phyloP scores from a whole-genome alignment of 805 yeast species.

The Lipomyces japonicus region DNA sequence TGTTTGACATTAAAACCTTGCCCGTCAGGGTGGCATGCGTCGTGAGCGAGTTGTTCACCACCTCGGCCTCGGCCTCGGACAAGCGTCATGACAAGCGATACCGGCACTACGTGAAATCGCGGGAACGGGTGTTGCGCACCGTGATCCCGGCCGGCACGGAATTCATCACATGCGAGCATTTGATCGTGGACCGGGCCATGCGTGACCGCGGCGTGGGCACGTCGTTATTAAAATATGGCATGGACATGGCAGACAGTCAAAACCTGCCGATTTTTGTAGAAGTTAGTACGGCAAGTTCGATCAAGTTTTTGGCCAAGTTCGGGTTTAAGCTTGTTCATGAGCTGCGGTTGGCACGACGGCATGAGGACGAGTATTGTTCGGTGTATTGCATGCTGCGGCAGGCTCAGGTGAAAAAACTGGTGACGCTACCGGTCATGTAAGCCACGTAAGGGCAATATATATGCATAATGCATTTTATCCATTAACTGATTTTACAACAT shows the following conservation, averaged over 20 bases:
- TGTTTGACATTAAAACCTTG: conserved; percentile 13
- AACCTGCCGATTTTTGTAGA: conserved; percentile 20
- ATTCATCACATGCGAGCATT: neutral
- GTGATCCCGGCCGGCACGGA: conserved; percentile 4
- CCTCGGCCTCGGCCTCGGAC: neutral
- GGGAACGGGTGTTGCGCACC: conserved; percentile 2
- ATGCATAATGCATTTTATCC: too few species aligned
- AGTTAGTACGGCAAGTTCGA: conserved; percentile 3
- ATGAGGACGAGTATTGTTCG: conserved; percentile 9
- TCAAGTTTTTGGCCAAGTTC: conserved; percentile 8
- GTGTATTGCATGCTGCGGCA: conserved; percentile 23
- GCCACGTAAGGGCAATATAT: too few species aligned
- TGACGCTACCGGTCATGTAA: too few species aligned
- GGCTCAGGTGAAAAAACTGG: conserved; percentile 12
- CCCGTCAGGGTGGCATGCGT: conserved; percentile 1
- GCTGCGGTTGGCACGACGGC: conserved; percentile 12
- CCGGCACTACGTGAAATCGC: neutral
- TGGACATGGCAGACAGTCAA: conserved; percentile 26
- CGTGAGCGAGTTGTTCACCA: neutral
- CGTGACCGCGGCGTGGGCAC: conserved; percentile 6
- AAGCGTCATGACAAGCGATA: conserved; percentile 3
- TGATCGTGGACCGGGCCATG: neutral
- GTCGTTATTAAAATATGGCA: conserved; percentile 17
- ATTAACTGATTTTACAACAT: too few species aligned
- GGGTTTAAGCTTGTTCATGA: conserved; percentile 22